A percentile compares a stretch with the other conserved stretches of the same genome.
Conservation (phyloP, 768 basidiomycete genomes). For the Auricularia sp. region DNA sequence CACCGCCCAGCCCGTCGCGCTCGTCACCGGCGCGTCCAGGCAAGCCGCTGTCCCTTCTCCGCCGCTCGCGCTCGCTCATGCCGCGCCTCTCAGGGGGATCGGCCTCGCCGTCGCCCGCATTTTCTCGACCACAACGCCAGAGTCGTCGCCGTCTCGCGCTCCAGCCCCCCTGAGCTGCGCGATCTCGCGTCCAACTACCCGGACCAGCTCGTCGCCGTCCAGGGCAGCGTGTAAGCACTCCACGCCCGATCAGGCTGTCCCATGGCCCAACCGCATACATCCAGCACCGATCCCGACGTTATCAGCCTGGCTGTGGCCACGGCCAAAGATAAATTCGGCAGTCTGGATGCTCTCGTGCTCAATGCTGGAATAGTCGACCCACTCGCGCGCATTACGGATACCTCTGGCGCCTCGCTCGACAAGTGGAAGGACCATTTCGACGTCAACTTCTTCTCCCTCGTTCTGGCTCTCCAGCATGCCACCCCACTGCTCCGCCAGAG, state of each 20-base stretch:
- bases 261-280: too few relatives aligned
- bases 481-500: slow-evolving; percentile 62
- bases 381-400: slow-evolving; percentile 41
- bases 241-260: slow-evolving; percentile 2
- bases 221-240: slow-evolving; percentile 67
- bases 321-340: slow-evolving; percentile 44
- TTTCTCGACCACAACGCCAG: slow-evolving; percentile 54
- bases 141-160: slow-evolving; percentile 71
- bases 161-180: slow-evolving; percentile 52
- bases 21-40: slow-evolving; percentile 16
- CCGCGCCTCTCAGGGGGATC: slow-evolving; percentile 38
- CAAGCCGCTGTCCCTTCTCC: slow-evolving; percentile 15
- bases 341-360: slow-evolving; percentile 68
- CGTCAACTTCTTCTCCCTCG: slow-evolving; percentile 78
- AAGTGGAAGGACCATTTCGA: slow-evolving; percentile 69
- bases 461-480: slow-evolving; percentile 55
- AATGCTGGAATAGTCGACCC: slow-evolving; percentile 79
- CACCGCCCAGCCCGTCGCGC: slow-evolving; percentile 44
- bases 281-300: slow-evolving; percentile 49
- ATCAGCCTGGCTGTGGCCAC: slow-evolving; percentile 45
- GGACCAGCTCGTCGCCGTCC: slow-evolving; percentile 37
- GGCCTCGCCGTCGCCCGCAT: slow-evolving; percentile 69
- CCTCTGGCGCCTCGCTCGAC: slow-evolving; percentile 37
- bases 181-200: slow-evolving; percentile 33
- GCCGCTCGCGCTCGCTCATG: slow-evolving; percentile 6